Evolutionary conservation across 345 rosid genomes (phyloP).

Genomic region (Eucalyptus polyanthemos): DNA sequence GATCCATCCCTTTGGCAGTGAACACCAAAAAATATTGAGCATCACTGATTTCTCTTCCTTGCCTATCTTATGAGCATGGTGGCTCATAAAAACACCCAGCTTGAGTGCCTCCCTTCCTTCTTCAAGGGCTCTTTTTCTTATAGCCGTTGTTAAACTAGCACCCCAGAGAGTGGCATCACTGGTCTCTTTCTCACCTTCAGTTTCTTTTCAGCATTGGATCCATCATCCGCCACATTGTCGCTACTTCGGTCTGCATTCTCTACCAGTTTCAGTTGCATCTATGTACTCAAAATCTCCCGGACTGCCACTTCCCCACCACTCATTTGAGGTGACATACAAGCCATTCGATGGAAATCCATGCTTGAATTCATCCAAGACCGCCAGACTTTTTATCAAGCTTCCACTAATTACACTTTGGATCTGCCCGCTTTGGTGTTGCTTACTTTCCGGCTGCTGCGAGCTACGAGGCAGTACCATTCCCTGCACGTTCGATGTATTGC

Average conservation of each 20-base stretch:
- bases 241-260: slow-evolving; percentile 1
- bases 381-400: slow-evolving; percentile 14
- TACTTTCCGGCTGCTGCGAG: slow-evolving; percentile 19
- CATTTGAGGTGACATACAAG: slow-evolving; percentile 28
- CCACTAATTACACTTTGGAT: not conserved
- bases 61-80: slow-evolving; percentile 7
- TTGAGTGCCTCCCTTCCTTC: slow-evolving; percentile 39
- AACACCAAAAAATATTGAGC: slow-evolving; percentile 26
- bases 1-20: slow-evolving; percentile 34
- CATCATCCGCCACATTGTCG: slow-evolving; percentile 1
- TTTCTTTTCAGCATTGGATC: not conserved
- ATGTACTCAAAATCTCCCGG: not conserved
- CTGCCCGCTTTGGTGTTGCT: not conserved
- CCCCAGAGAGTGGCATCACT: slow-evolving; percentile 1
- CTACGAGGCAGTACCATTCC: not conserved
- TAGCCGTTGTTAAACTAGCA: slow-evolving; percentile 11
- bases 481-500: slow-evolving; percentile 5
- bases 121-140: slow-evolving; percentile 27
- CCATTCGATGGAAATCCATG: slow-evolving; percentile 60
- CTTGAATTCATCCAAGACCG: slow-evolving; percentile 48
- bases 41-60: slow-evolving; percentile 30
- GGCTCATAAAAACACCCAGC: slow-evolving; percentile 21
- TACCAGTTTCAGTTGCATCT: slow-evolving; percentile 9
- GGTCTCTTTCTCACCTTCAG: not conserved
- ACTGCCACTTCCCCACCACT: slow-evolving; percentile 56